A percentile compares a stretch with the other conserved stretches of the same genome.
These are phyloP conservation scores for Gonapodya prolifera DNA, from an alignment of 192 early-diverging fungal species.

Conservation along the genomic window DNA sequence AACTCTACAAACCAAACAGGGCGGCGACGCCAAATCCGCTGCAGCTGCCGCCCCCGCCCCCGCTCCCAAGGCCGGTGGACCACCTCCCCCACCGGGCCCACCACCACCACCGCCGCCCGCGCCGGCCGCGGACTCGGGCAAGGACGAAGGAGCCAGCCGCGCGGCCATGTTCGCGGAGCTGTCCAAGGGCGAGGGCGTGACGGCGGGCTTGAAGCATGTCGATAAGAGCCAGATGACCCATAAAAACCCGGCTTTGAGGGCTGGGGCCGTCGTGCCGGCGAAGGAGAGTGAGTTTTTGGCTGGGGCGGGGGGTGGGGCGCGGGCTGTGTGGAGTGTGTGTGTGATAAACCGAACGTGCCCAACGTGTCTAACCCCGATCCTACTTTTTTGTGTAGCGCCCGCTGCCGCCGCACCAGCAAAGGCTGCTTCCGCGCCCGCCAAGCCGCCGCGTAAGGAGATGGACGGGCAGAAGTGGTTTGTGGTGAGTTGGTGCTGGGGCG, in stretches of 20 bases:
- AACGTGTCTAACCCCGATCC: neutral
- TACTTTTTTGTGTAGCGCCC: constrained; percentile 7
- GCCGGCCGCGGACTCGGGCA: neutral
- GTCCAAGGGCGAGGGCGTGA: constrained; percentile 63
- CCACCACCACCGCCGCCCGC: constrained; percentile 1
- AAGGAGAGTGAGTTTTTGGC: constrained; percentile 2
- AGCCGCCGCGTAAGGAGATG: constrained; percentile 63
- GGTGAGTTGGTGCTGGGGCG: constrained; percentile 13
- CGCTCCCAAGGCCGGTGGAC: neutral
- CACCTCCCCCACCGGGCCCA: neutral
- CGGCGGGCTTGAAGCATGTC: constrained; percentile 80
- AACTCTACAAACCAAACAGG: neutral
- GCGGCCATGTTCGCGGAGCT: constrained; percentile 72
- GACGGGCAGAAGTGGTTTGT: constrained; percentile 91
- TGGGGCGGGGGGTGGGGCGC: neutral
- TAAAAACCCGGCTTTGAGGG: constrained; percentile 87
- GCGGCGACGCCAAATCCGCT: constrained; percentile 10
- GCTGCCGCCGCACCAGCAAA: constrained; percentile 36
- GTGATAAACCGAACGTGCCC: too few relatives aligned
- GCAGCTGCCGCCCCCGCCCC: constrained; percentile 22
- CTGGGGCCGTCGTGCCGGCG: constrained; percentile 38
- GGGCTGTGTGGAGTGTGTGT: neutral
- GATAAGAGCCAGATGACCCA: constrained; percentile 95
- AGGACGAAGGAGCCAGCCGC: neutral
- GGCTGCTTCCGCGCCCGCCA: constrained; percentile 39